Percentiles rank a stretch among this genome's conserved stretches.
These are phyloP conservation scores for Psilocybe subaeruginosa DNA, from an alignment of 768 basidiomycete species.

Conservation along the genomic window DNA sequence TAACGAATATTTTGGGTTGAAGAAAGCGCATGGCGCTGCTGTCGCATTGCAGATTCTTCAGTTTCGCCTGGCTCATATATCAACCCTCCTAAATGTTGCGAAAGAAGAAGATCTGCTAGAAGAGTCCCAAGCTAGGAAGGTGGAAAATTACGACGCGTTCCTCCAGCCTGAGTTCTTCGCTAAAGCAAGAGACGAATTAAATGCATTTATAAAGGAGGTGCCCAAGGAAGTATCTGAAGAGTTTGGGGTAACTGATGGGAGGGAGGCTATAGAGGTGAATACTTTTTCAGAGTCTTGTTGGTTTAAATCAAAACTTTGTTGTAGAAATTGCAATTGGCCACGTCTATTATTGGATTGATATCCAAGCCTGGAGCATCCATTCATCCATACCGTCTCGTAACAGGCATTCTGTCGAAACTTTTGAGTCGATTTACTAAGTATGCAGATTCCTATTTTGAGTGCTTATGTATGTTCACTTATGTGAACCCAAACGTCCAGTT, in stretches of 20 bases:
- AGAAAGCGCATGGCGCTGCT: slow-evolving; percentile 45
- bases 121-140: slow-evolving; percentile 58
- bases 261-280: slow-evolving; percentile 32
- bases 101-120: slow-evolving; percentile 54
- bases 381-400: slow-evolving; percentile 74
- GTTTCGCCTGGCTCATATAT: slow-evolving; percentile 63
- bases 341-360: slow-evolving; percentile 51
- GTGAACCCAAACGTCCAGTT: slow-evolving; percentile 36
- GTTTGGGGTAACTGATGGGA: slow-evolving; percentile 35
- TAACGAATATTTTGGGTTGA: slow-evolving; percentile 55
- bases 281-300: background rate
- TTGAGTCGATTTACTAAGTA: slow-evolving; percentile 51
- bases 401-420: slow-evolving; percentile 56
- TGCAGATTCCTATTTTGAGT: slow-evolving; percentile 20
- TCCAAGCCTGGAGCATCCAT: slow-evolving; percentile 59
- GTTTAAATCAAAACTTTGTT: background rate
- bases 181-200: slow-evolving; percentile 45
- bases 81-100: slow-evolving; percentile 49
- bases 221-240: slow-evolving; percentile 44
- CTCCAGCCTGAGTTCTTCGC: slow-evolving; percentile 43
- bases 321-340: slow-evolving; percentile 54
- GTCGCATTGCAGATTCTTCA: slow-evolving; percentile 56
- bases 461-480: background rate
- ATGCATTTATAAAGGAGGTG: slow-evolving; percentile 49
- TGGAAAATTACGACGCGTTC: slow-evolving; percentile 63